These are phyloP conservation scores for Dactylellina haptotyla DNA, from an alignment of 2,329 filamentous ascomycete genomes.

Conservation along the genomic window DNA sequence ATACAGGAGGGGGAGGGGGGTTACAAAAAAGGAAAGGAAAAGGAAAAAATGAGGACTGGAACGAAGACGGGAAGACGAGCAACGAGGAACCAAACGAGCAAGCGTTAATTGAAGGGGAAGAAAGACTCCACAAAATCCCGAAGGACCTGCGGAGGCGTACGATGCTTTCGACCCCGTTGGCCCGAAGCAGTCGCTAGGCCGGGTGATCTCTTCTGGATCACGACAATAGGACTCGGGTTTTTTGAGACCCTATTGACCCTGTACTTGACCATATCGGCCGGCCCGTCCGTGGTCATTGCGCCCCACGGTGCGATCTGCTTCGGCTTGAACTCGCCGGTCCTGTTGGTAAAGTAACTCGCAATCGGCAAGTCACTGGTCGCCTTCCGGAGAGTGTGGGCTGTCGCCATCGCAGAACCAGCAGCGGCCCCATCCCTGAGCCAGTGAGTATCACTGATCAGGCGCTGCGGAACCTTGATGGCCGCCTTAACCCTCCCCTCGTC, in stretches of 20 bases:
- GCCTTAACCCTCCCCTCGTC: constrained; percentile 9
- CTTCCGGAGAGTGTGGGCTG: constrained; percentile 23
- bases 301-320: neutral
- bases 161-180: neutral
- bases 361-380: constrained; percentile 23
- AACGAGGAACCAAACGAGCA: neutral
- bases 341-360: constrained; percentile 39
- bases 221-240: neutral
- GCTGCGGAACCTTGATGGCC: constrained; percentile 24
- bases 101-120: neutral
- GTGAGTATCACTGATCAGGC: constrained; percentile 32
- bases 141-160: constrained; percentile 17
- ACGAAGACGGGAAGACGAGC: neutral
- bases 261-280: constrained; percentile 6
- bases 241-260: constrained; percentile 7
- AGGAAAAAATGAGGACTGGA: neutral
- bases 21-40: neutral
- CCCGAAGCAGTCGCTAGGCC: neutral
- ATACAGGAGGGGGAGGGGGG: neutral
- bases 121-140: neutral
- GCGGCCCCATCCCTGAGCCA: constrained; percentile 23
- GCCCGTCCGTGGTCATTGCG: neutral
- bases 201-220: constrained; percentile 6
- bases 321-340: no score
- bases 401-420: neutral